Conservation (phyloP, 164 flowering plant species). For the Macadamia integrifolia region DNA sequence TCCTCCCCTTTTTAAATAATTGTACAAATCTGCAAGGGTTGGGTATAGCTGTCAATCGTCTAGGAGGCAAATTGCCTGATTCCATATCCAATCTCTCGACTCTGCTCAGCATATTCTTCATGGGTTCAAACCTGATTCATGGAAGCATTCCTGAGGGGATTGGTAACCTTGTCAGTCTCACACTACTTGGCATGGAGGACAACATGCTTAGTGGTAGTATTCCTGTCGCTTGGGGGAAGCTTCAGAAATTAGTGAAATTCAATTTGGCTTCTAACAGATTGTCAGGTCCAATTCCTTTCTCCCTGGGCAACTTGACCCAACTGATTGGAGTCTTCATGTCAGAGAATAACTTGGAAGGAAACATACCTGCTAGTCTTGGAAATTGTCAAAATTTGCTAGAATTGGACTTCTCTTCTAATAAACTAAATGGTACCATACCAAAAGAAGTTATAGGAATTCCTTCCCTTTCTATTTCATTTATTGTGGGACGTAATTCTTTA, state of each 20-base stretch:
- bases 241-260: slow-evolving; percentile 12
- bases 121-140: too few species aligned
- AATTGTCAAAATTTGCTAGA: slow-evolving; percentile 8
- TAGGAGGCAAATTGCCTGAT: slow-evolving; percentile 27
- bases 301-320: slow-evolving; percentile 23
- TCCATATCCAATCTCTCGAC: background rate
- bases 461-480: slow-evolving; percentile 13
- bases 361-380: slow-evolving; percentile 30
- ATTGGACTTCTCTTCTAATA: slow-evolving; percentile 21
- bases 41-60: slow-evolving; percentile 12
- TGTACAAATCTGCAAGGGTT: slow-evolving; percentile 20
- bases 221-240: slow-evolving; percentile 22
- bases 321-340: slow-evolving; percentile 12
- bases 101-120: too few species aligned
- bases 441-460: slow-evolving; percentile 16
- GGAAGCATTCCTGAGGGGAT: too few species aligned
- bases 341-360: background rate
- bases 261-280: slow-evolving; percentile 9
- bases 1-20: slow-evolving; percentile 26
- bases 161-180: slow-evolving; percentile 15
- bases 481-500: slow-evolving; percentile 19
- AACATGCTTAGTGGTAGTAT: slow-evolving; percentile 9
- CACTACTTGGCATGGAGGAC: slow-evolving; percentile 8
- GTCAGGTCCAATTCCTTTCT: slow-evolving; percentile 24
- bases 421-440: slow-evolving; percentile 11